A percentile compares a stretch with the other conserved stretches of the same genome.
Conservation (phyloP, 2,329 filamentous ascomycete species). For the Trichoderma sp. region DNA sequence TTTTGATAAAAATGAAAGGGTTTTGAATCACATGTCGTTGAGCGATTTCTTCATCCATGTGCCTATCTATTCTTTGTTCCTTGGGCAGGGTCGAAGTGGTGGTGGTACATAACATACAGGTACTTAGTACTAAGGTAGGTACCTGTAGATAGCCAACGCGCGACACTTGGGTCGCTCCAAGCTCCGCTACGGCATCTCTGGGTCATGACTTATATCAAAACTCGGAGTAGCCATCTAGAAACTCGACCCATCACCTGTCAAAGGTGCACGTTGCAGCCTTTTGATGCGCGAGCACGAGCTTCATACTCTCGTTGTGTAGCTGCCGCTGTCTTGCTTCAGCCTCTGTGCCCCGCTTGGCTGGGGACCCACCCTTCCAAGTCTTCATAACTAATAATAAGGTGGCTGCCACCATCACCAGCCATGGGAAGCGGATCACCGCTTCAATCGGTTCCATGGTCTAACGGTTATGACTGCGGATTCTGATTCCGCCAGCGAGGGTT, state of each 20-base stretch:
- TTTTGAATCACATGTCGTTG: not conserved
- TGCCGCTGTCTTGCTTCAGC: not conserved
- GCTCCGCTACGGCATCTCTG: too few relatives aligned
- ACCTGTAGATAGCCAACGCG: too few relatives aligned
- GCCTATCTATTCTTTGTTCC: not conserved
- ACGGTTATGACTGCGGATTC: constrained; percentile 22
- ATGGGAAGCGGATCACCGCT: constrained; percentile 15
- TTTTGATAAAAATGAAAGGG: not conserved
- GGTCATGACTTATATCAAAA: not conserved
- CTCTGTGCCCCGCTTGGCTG: not conserved
- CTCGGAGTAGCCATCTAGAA: not conserved
- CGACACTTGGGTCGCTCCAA: too few relatives aligned
- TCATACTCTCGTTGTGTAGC: not conserved
- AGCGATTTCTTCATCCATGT: not conserved
- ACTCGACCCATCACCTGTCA: not conserved
- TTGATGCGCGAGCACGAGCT: too few relatives aligned
- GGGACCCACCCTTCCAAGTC: not conserved
- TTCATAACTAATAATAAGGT: not conserved
- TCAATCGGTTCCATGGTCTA: constrained; percentile 20
- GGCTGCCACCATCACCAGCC: not conserved
- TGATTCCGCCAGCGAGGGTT: constrained; percentile 23
- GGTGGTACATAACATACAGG: not conserved
- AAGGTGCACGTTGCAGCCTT: not conserved
- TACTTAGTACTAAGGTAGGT: too few relatives aligned
- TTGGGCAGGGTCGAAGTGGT: not conserved